Evolutionary conservation across 2,329 filamentous ascomycete species (phyloP), one percentile per base, ranked within the genome.

Genomic region (Beauveria brongniartii): DNA sequence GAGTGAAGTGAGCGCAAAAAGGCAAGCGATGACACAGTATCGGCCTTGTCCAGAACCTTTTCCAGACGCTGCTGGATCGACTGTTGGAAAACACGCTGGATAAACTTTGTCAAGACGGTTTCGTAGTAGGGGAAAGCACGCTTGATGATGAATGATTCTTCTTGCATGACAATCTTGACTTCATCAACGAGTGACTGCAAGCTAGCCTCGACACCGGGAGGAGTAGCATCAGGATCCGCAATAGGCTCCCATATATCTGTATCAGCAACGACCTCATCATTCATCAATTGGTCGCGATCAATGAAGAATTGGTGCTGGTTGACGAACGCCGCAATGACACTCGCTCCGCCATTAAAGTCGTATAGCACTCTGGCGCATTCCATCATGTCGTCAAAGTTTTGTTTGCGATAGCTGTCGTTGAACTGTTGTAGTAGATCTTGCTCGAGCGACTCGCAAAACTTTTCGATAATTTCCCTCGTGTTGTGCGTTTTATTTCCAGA

Each of bases 301-400:
- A 99, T 97, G 76, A 99, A 99, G 81, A 99, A 99, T 70, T 96
- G 92, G 75, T 99, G 95, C 73, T 99, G 94, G 71, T 99, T 99
- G 70, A 99, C 93, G 73, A 97, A 99, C 12, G 93, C 82, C 16
- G 91, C 93, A 73, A 97, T 96, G 63, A 97, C 94, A 71, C 92
- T 97, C 61, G 91, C 87, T 56, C 94, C 94, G 57, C 94, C 92
- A 72, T 93, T 96, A 80, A 99, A 99, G 74, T 97, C 94, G 71
- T 94, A 84, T 64, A 99, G 79, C 47, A 97, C 94, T 69, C 90
- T 90, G 59, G 95, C 91, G 72, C 94, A 99, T 72, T 97, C 94
- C 77, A 91, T 88, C 95, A 99, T 99, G 69, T 95, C 92, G 66
- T 97, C 91, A 70, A 96, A 97, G 74, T 97, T 96, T 69, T 96